Evolutionary conservation across 805 yeast species (phyloP), one percentile per base, ranked within the genome.

Genomic region (Sungouiozyma ichnusensis): DNA sequence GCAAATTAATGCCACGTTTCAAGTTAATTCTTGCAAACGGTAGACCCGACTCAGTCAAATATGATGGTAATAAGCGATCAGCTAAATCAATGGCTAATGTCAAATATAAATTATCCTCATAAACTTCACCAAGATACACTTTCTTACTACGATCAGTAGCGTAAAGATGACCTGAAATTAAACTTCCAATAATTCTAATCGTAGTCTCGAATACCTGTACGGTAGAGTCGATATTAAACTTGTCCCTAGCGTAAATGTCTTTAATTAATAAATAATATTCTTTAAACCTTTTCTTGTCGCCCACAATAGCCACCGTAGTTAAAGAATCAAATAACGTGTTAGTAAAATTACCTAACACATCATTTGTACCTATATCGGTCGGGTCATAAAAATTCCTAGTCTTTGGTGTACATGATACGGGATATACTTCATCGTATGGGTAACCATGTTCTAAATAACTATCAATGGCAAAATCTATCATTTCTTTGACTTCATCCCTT

Each of bases 151-250:
- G 65, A 45, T 73, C 76, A 0, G 73, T 62, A 0, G 85, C 84
- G 53, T 75, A 81, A 36, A 85, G 63, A 63, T 88, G 97, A 0
- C 85, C 76, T 2, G 90, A 79, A 17, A 88, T 55, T 24, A 88
- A 65, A 0, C 95, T 86, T 0, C 97, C 97, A 19, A 88, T 55
- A 1, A 85, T 74, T 33, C 97, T 64, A 15, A 90, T 88, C 4
- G 86, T 76, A 3, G 84, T 73, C 59, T 88, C 97, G 59, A 88
- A 88, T 1, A 88, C 94, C 55, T 88, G 97, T 0, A 88, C 81
- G 1, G 79, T 76, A 8, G 86, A 72, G 46, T 85, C 77, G 33
- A 76, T 69, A 33, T 76, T 70, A 54, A 85, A 85, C 34, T 37
- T 16, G n/a, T 33, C 11, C 2, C 15, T 19, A 6, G 48, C 47